Percentiles rank a stretch among this genome's conserved stretches.
phyloP scores from a whole-genome alignment of 163 green algal genomes.

The Volvox carteri region DNA sequence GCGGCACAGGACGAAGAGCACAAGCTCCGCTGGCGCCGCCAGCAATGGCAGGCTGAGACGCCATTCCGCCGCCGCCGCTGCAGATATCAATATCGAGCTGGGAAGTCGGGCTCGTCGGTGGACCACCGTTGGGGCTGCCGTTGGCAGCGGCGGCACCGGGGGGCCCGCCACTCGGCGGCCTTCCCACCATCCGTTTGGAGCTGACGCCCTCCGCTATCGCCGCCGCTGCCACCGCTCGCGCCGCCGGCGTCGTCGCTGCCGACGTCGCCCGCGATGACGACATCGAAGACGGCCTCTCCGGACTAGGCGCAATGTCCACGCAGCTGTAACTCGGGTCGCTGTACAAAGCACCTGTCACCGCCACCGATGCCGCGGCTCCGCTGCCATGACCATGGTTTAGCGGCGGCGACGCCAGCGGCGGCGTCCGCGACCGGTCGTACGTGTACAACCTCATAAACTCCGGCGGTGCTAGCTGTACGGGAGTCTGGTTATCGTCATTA shows the following conservation, averaged over 20 bases:
- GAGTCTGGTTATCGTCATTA: constrained; percentile 62
- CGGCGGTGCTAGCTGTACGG: constrained; percentile 60
- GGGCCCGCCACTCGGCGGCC: neutral
- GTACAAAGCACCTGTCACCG: neutral
- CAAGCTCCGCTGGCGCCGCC: neutral
- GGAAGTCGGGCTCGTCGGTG: neutral
- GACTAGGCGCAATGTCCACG: neutral
- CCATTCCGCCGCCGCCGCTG: neutral
- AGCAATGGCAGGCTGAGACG: neutral
- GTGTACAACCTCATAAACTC: constrained; percentile 51
- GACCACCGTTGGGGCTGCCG: neutral
- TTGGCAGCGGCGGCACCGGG: neutral
- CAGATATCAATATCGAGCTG: constrained; percentile 29
- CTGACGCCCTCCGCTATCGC: neutral
- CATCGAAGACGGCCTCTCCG: neutral
- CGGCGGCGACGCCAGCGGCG: neutral
- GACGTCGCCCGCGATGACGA: constrained; percentile 13
- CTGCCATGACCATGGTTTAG: neutral
- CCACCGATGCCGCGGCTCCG: neutral
- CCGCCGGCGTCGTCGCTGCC: neutral
- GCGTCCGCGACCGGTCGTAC: neutral
- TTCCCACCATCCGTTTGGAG: neutral
- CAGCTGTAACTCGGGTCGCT: neutral
- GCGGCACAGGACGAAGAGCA: neutral
- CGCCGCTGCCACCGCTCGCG: neutral